Conservation (phyloP, 768 basidiomycete genomes). For the Clavaria fumosa region DNA sequence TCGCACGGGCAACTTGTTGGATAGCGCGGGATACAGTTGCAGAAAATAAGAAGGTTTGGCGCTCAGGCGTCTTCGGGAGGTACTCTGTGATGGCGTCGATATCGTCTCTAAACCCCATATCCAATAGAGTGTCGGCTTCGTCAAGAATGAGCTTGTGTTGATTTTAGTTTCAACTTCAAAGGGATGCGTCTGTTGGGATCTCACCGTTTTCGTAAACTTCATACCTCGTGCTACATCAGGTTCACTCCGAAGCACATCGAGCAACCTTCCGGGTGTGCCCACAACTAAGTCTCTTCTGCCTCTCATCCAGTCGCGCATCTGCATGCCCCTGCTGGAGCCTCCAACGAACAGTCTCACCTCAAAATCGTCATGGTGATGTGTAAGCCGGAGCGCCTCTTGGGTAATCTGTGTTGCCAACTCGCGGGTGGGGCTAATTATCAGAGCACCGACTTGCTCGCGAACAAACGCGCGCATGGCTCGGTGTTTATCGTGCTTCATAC, state of each 20-base stretch:
- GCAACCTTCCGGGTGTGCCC: slow-evolving; percentile 77
- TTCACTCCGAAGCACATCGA: slow-evolving; percentile 52
- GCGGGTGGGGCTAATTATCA: slow-evolving; percentile 81
- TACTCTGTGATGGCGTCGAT: slow-evolving; percentile 53
- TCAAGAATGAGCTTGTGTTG: slow-evolving; percentile 67
- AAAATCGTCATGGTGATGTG: slow-evolving; percentile 43
- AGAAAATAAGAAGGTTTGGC: slow-evolving; percentile 89
- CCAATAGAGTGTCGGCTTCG: slow-evolving; percentile 81
- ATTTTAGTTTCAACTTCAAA: slow-evolving; percentile 6
- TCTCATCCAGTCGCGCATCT: slow-evolving; percentile 51
- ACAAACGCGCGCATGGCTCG: slow-evolving; percentile 25
- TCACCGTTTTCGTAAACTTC: slow-evolving; percentile 44
- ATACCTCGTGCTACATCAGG: slow-evolving; percentile 39
- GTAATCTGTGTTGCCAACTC: slow-evolving; percentile 87
- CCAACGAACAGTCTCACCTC: slow-evolving; percentile 67
- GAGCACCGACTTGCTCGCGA: slow-evolving; percentile 40
- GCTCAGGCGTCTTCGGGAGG: slow-evolving; percentile 44
- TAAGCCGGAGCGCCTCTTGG: slow-evolving; percentile 57
- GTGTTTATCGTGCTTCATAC: slow-evolving; percentile 18
- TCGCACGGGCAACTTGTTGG: slow-evolving; percentile 47
- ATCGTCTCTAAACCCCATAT: slow-evolving; percentile 86
- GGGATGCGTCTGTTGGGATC: slow-evolving; percentile 1
- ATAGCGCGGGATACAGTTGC: slow-evolving; percentile 70
- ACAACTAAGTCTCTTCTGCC: slow-evolving; percentile 71
- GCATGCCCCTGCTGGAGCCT: slow-evolving; percentile 47